A percentile compares a stretch with the other conserved stretches of the same genome.
Evolutionary conservation across 2,329 filamentous ascomycete species (phyloP).

Genomic region (Exophiala xenobiotica): DNA sequence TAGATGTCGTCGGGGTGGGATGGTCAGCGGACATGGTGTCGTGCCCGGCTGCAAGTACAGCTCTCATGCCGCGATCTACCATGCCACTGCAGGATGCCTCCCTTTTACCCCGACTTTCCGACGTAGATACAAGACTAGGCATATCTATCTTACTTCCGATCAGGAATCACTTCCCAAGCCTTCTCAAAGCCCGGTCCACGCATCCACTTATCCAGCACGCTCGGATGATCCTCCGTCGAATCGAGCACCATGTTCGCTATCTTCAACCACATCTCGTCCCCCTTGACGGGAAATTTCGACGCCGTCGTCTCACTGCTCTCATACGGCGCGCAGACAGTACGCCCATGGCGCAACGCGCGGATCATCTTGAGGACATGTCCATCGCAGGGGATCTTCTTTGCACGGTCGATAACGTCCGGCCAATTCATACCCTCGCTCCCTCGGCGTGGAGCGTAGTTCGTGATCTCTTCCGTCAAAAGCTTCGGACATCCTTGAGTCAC

Average conservation of each 20-base stretch:
- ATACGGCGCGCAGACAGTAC: slow-evolving; percentile 46
- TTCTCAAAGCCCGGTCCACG: slow-evolving; percentile 41
- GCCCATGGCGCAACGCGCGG: slow-evolving; percentile 65
- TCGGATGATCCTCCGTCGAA: slow-evolving; percentile 27
- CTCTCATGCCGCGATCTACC: no score
- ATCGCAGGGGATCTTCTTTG: slow-evolving; percentile 60
- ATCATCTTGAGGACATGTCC: slow-evolving; percentile 76
- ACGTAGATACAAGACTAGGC: no score
- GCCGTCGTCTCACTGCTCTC: slow-evolving; percentile 34
- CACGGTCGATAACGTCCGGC: slow-evolving; percentile 47
- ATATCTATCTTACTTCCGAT: slow-evolving; percentile 5
- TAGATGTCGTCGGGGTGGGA: no score
- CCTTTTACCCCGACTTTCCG: no score
- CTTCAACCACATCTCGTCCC: slow-evolving; percentile 43
- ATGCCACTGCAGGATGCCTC: no score
- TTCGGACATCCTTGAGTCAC: slow-evolving; percentile 36
- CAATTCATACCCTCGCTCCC: slow-evolving; percentile 34
- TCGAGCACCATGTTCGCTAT: slow-evolving; percentile 42
- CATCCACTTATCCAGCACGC: slow-evolving; percentile 34
- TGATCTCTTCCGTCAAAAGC: not conserved
- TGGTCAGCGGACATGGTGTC: no score
- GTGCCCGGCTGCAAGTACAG: no score
- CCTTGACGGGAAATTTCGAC: slow-evolving; percentile 36
- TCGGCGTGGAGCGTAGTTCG: not conserved
- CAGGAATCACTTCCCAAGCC: slow-evolving; percentile 37